Evolutionary conservation across 805 yeast genomes (phyloP), one percentile per base, ranked within the genome.

Genomic region (Candida insectorum): DNA sequence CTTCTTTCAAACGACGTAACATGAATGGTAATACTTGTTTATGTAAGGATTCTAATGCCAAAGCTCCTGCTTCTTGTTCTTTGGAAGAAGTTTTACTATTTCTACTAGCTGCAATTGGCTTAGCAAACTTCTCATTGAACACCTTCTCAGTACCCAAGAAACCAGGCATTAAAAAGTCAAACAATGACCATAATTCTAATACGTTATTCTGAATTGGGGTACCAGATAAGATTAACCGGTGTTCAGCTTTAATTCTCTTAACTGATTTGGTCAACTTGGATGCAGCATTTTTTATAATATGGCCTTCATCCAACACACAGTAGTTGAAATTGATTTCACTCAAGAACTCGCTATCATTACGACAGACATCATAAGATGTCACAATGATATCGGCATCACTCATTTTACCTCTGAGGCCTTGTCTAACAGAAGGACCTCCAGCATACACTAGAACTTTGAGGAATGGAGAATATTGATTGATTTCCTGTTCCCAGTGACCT

Each of bases 121-220:
- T 89, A n/a, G 97, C 94, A 69, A 91, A 93, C 45, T 89, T 75
- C 42, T 91, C 97, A 51, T 88, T 93, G 65, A 93, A 93, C 31
- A 82, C 74, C 58, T 88, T 91, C 52, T 93, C 98, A 3, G 94
- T 81, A 10, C 99, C 99, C 44, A 93, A 67, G 52, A 93, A 93
- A 0, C 99, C 99, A 2, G 99, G 99, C 99, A 93, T 93, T 57
- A 93, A 69, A 58, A 88, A 93, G 58, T 93, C 98, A 67, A 93
- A 93, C 51, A 93, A 67, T 3, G 98, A 93, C 99, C 99, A 93
- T 42, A 93, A 66, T 58, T 93, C 99, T 26, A 93, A 70, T 3
- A 93, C 98, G 52, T 93, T 93, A 54, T 93, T 93, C 58, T 93
- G 99, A 48, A 93, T 93, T 10, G 99, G 99, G 0, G 99, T 93